Evolutionary conservation across 345 rosid species (phyloP).

Genomic region (Xanthoceras sorbifolium): DNA sequence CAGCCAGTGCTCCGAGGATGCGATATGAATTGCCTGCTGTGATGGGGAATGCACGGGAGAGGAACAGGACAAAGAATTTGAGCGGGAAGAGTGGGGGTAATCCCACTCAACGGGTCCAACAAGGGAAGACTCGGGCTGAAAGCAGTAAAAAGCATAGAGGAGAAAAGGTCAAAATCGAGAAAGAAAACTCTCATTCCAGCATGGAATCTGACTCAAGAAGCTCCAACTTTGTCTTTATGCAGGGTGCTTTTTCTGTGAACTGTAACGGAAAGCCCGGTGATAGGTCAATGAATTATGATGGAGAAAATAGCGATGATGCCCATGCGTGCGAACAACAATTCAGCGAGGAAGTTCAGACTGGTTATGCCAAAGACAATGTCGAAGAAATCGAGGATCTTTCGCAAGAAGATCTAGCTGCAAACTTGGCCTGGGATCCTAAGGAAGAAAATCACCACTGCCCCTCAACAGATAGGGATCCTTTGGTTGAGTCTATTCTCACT

Average conservation of each 20-base stretch:
- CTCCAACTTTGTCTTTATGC: constrained; percentile 77
- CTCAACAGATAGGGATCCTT: constrained; percentile 52
- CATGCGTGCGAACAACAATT: constrained; percentile 40
- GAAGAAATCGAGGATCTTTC: constrained; percentile 41
- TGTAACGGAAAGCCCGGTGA: constrained; percentile 58
- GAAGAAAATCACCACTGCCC: constrained; percentile 43
- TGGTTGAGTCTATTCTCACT: constrained; percentile 45
- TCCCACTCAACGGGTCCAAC: constrained; percentile 49
- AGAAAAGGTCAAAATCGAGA: constrained; percentile 76
- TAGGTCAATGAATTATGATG: constrained; percentile 46
- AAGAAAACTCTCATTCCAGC: constrained; percentile 83
- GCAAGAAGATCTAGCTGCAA: constrained; percentile 48
- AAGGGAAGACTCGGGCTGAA: constrained; percentile 51
- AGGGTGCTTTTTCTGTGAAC: constrained; percentile 50
- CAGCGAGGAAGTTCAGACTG: constrained; percentile 44
- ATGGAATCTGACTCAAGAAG: constrained; percentile 87
- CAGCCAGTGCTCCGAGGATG: constrained; percentile 62
- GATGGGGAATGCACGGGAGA: constrained; percentile 42
- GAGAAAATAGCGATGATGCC: constrained; percentile 57
- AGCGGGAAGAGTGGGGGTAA: constrained; percentile 46
- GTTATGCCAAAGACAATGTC: constrained; percentile 41
- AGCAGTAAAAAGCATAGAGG: constrained; percentile 77
- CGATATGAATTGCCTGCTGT: constrained; percentile 44
- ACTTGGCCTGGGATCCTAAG: constrained; percentile 44
- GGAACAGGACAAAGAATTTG: constrained; percentile 43